Base-by-base conservation (phyloP, 2,329 filamentous ascomycete genomes). In the Colletotrichum ledebouriae region DNA sequence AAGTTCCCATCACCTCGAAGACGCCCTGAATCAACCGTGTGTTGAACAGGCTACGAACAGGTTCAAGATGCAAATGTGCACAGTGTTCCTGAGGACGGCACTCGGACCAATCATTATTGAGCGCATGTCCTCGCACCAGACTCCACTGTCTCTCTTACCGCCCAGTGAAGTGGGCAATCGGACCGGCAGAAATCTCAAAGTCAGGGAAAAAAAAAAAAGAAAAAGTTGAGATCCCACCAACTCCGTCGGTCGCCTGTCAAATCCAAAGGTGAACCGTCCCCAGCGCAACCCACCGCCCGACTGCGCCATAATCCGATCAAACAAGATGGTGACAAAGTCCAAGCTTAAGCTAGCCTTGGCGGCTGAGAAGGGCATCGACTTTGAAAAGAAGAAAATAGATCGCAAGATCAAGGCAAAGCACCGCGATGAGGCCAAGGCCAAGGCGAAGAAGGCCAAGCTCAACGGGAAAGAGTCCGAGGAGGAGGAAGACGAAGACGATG, bases 291-390 rank as follows among this genome's bases (percentile, higher is more conserved):
- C 37, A 67, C 64, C 64, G 61, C 37, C 53, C 50, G 44, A 25
- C 46, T 53, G 41, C 52, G 52, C 52, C 52, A 13, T 34, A 41
- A 12, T 10, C 15, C 37, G 37, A 42, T 59, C n/a, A 49, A 33
- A 39, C 29, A 70, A 47, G 34, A 83, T 83, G 81, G 81, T 80
- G 57, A 78, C 76, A 25, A 83, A 81, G 75, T 81, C 82, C 75
- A 86, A 84, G 72, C 78, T 89, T 61, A 86, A 84, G 76, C 77
- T 84, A 76, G 86, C 86, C 10, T 78, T 89, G 15, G 82, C 82
- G 53, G 84, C 84, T 46, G 84, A 89, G 57, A 87, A 88, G 75
- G 83, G 85, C 50, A 76, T 78, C 13, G 86, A 89, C 68, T 85
- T 84, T 55, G 79, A 84, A 71, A 86, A 86, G 73, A 72, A 84